These are phyloP conservation scores for Begonia fuchsioides DNA, from an alignment of 306 rosid genomes.

Conservation along the genomic window DNA sequence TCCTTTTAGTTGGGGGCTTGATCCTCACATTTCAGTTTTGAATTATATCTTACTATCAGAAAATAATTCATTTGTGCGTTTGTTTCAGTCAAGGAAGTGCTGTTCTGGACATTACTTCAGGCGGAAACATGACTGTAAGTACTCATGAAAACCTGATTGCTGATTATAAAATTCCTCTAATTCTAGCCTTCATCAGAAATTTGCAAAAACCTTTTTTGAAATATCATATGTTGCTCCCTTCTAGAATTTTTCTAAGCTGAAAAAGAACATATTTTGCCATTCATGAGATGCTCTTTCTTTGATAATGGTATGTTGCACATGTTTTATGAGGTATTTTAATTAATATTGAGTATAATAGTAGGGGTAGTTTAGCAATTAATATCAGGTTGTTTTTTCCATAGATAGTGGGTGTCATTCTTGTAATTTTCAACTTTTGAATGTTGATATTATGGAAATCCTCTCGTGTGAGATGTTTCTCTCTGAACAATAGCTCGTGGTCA, in stretches of 20 bases:
- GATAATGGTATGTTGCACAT: too few relatives aligned
- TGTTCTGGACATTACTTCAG: conserved; percentile 43
- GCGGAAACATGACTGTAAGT: conserved; percentile 89
- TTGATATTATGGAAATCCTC: too few relatives aligned
- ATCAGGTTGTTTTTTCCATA: too few relatives aligned
- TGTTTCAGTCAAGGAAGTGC: conserved; percentile 89
- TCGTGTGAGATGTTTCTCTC: too few relatives aligned
- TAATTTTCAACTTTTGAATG: too few relatives aligned
- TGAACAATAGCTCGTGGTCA: too few relatives aligned
- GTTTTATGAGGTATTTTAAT: too few relatives aligned
- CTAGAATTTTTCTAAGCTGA: too few relatives aligned
- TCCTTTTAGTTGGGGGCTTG: not conserved
- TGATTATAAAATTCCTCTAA: not conserved
- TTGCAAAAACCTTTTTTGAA: not conserved
- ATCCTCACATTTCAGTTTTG: not conserved
- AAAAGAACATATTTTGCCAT: not conserved
- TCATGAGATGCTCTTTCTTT: not conserved
- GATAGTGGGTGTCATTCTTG: too few relatives aligned
- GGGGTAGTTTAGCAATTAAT: too few relatives aligned
- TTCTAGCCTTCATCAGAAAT: conserved; percentile 1
- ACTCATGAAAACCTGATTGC: not conserved
- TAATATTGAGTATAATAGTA: too few relatives aligned
- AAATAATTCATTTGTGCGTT: conserved; percentile 15
- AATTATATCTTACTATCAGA: not conserved
- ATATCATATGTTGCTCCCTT: too few relatives aligned